These are phyloP conservation scores for Globisporangium cylindrosporum DNA, from an alignment of 352 stramenopile species.

Conservation along the genomic window DNA sequence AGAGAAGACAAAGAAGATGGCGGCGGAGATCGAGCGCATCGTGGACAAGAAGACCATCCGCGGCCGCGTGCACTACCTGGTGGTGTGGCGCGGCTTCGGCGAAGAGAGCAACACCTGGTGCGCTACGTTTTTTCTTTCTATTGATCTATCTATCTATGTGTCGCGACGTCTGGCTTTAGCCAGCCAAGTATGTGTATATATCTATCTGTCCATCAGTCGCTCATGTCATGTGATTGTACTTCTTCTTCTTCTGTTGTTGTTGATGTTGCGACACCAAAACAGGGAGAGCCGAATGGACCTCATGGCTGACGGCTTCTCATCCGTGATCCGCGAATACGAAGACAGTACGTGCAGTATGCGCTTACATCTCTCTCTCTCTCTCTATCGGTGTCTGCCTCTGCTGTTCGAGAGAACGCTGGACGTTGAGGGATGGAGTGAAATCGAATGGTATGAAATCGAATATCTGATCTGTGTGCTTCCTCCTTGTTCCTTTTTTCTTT, in stretches of 20 bases:
- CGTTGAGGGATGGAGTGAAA: background rate
- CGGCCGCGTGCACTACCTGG: conserved; percentile 80
- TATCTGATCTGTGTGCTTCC: background rate
- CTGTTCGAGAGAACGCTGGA: background rate
- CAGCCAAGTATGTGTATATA: background rate
- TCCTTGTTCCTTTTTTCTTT: background rate
- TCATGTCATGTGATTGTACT: background rate
- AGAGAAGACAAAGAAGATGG: conserved; percentile 30
- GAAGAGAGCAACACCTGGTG: conserved; percentile 87
- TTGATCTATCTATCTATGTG: background rate
- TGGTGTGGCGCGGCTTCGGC: conserved; percentile 74
- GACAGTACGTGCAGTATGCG: conserved; percentile 32
- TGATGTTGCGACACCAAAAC: background rate
- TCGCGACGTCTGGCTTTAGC: background rate
- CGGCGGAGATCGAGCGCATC: conserved; percentile 74
- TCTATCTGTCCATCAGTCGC: background rate
- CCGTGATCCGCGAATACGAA: conserved; percentile 71
- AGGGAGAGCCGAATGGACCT: conserved; percentile 86
- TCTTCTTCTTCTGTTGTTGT: background rate
- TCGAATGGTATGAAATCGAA: background rate
- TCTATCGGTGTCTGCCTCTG: background rate
- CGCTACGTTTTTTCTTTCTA: background rate
- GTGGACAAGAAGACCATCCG: conserved; percentile 80
- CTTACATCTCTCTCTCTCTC: background rate
- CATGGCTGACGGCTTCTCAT: conserved; percentile 68